Base-by-base conservation (phyloP, 2,329 filamentous ascomycete genomes). In the Coniochaeta sp. region DNA sequence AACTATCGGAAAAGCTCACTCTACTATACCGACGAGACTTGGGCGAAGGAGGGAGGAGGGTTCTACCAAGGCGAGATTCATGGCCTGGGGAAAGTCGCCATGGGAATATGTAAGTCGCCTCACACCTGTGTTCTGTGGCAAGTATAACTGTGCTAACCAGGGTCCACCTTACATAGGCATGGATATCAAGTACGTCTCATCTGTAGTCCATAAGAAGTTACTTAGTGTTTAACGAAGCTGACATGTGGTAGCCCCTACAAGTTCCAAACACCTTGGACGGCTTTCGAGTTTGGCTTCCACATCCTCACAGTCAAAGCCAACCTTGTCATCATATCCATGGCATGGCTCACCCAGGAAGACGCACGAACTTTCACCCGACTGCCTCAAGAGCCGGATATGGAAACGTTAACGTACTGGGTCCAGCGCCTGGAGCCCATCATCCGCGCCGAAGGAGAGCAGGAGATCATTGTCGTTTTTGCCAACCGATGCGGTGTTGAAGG, bases 351-450 rank as follows among this genome's bases (percentile, higher is more conserved):
- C 1, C 77, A 71, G 59, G 84, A 78, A 62, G 80, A 77, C 66
- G 78, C 72, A 1, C 77, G 67, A 19, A 60, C 61, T 8, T 85
- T 76, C 68, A 84, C 67, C 61, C 77, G 65, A 30, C 75, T 64
- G 64, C 83, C 82, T 0, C 69, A 79, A 1, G 82, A 86, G 57
- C 88, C 89, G 0, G 89, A 93, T 64, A 80, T 89, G 73, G 84
- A 90, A 26, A 91, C 89, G 0, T 69, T 93, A 9, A 82, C 83
- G 0, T 93, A 93, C 66, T 93, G 90, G 90, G 76, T 91, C 0
- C 81, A 84, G 19, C 81, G 90, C 0, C 77, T 93, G 4, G 85
- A 89, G 59, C 90, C 90, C 0, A 59, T 88, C 0, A 84, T 88
- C 32, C 75, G 80, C 10, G 68, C 74, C 0, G 78, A 85, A 1